Base-by-base conservation (phyloP, 2,329 filamentous ascomycete genomes). In the Juglanconis oblonga region DNA sequence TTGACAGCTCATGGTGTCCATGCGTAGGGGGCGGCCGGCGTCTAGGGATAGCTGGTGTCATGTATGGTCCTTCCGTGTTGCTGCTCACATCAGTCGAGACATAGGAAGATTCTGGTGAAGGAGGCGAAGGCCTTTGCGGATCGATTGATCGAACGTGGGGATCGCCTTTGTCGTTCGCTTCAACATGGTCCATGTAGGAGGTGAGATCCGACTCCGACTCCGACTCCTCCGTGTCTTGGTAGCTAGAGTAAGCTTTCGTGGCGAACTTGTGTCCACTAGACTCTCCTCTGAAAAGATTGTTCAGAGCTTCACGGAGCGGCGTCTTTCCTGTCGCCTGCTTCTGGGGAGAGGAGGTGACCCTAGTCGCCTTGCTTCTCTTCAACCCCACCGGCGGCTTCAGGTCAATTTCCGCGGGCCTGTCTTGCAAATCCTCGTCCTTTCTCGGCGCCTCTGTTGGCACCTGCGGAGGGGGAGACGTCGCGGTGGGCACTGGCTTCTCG, bases 241-340 rank as follows among this genome's bases (percentile, higher is more conserved):
- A 78, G 55, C 78, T 81, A 42, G 80, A 77, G 61, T 84, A 84
- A 32, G 77, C 74, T 61, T 75, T 75, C 1, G 79, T 76, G 13
- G 76, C 75, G 5, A 79, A 72, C 24, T 74, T 73, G 60, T 80
- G 75, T 9, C 76, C 76, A 3, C 72, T 77, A 2, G 85, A 87
- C 68, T 88, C 84, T 35, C 86, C 86, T 44, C 80, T 80, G 66
- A 88, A 88, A 3, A 85, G 86, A 62, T 86, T 84, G 57, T 82
- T 83, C 8, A 88, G 72, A 50, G 80, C 79, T 45, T 86, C 85
- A 29, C 85, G 79, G 57, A 88, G 77, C 0, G 81, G 81, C 40
- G 77, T 77, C 67, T 81, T 86, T 11, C 68, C 67, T 2, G 63
- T 60, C 4, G 67, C 71, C 0, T 76, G 64, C 67, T 82, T 87